Percentiles rank a stretch among this genome's conserved stretches.
Evolutionary conservation across 1,284 basidiomycete species (phyloP).

Genomic region (Sanguinoderma infundibulare): DNA sequence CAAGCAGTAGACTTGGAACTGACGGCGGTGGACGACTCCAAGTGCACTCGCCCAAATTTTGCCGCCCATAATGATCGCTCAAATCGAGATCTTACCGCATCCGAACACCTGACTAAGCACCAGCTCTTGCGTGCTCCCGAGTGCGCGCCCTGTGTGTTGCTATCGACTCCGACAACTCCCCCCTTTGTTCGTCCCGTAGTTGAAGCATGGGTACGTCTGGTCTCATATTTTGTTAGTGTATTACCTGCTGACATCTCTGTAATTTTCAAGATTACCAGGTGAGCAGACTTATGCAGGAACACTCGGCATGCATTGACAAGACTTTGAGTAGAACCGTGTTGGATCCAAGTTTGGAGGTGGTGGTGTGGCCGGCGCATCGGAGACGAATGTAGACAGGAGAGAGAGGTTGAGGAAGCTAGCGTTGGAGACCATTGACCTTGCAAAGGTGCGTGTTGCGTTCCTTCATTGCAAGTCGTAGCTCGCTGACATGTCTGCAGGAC

Average conservation of each 20-base stretch:
- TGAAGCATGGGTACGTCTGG: constrained; percentile 22
- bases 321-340: constrained; percentile 78
- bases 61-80: constrained; percentile 26
- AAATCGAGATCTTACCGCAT: constrained; percentile 16
- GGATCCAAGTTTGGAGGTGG: constrained; percentile 96
- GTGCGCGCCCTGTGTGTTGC: not conserved
- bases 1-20: not conserved
- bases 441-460: constrained; percentile 63
- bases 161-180: not conserved
- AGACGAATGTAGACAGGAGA: constrained; percentile 94
- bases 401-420: constrained; percentile 96
- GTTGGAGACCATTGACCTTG: constrained; percentile 94
- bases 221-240: not conserved
- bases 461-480: not conserved
- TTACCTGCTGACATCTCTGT: not conserved
- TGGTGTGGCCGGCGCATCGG: constrained; percentile 90
- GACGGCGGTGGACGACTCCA: not conserved
- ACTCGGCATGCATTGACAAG: constrained; percentile 1
- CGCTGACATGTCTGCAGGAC: constrained; percentile 59
- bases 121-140: not conserved
- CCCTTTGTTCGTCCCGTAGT: not conserved
- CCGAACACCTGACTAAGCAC: constrained; percentile 16
- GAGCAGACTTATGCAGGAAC: not conserved
- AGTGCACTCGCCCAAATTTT: constrained; percentile 25
- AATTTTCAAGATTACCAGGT: constrained; percentile 51